phyloP scores from a whole-genome alignment of 208 protist genomes.

The Trypanosoma boissoni region DNA sequence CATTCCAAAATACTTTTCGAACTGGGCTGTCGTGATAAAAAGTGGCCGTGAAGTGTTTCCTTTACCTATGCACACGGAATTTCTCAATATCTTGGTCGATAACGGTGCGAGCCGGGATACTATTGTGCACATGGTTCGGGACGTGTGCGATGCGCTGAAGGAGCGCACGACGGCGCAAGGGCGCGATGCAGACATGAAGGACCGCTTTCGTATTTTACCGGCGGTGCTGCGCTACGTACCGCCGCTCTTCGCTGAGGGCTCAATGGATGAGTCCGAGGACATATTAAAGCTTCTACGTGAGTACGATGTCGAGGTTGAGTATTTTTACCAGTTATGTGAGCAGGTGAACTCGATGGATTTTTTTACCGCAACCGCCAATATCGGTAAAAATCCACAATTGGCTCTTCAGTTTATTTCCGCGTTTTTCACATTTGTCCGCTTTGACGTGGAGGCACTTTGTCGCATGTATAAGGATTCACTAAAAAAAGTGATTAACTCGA shows the following conservation, averaged over 20 bases:
- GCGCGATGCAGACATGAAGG: slow-evolving; percentile 35
- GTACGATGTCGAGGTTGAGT: slow-evolving; percentile 46
- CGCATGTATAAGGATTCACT: slow-evolving; percentile 55
- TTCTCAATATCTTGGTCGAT: slow-evolving; percentile 72
- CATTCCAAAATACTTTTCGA: slow-evolving; percentile 67
- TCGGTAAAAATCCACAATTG: slow-evolving; percentile 24
- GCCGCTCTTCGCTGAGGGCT: slow-evolving; percentile 26
- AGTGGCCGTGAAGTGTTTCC: slow-evolving; percentile 60
- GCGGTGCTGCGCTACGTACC: slow-evolving; percentile 75
- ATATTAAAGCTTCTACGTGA: slow-evolving; percentile 23
- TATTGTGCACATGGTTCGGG: slow-evolving; percentile 46
- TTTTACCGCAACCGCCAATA: slow-evolving; percentile 15
- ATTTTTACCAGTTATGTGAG: slow-evolving; percentile 58
- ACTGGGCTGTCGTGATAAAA: slow-evolving; percentile 75
- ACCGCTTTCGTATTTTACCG: slow-evolving; percentile 80
- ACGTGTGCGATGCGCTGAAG: slow-evolving; percentile 36
- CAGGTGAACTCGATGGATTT: slow-evolving; percentile 32
- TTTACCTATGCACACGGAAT: slow-evolving; percentile 54
- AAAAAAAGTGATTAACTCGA: slow-evolving; percentile 53
- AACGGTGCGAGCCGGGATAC: slow-evolving; percentile 34
- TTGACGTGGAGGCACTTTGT: slow-evolving; percentile 64
- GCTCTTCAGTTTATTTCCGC: slow-evolving; percentile 48
- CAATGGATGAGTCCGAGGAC: slow-evolving; percentile 20
- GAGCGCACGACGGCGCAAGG: slow-evolving; percentile 23
- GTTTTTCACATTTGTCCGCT: slow-evolving; percentile 83